Percentiles rank a stretch among this genome's conserved stretches.
Conservation (phyloP, 805 yeast species). For the Starmerella tilneyi region DNA sequence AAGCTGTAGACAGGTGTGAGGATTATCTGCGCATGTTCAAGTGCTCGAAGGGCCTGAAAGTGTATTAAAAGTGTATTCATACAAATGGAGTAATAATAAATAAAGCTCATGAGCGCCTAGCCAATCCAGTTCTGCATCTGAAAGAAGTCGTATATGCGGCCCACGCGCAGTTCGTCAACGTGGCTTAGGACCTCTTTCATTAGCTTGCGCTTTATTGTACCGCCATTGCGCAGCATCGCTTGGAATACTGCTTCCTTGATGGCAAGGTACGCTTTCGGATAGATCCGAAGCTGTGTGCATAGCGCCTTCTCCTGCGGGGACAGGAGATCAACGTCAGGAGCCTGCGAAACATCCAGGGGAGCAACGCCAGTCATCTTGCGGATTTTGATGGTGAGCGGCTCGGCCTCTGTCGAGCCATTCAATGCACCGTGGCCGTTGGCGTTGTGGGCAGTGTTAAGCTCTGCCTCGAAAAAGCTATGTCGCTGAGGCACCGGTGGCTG, state of each 20-base stretch:
- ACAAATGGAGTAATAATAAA: not conserved
- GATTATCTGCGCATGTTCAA: too few relatives aligned
- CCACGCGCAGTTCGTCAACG: conserved; percentile 77
- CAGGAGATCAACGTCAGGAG: conserved; percentile 71
- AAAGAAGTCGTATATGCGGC: conserved; percentile 84
- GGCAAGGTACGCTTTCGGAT: conserved; percentile 90
- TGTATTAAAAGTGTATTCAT: not conserved
- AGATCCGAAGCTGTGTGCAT: conserved; percentile 70
- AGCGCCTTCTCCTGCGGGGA: conserved; percentile 80
- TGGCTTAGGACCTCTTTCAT: conserved; percentile 68
- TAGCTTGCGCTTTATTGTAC: conserved; percentile 66
- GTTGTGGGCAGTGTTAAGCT: conserved; percentile 7
- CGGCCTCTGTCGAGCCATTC: conserved; percentile 16
- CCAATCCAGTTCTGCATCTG: conserved; percentile 78
- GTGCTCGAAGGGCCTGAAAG: not conserved
- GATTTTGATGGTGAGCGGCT: conserved; percentile 24
- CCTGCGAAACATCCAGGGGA: conserved; percentile 39
- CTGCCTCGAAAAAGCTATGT: conserved; percentile 21
- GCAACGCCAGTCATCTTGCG: conserved; percentile 28
- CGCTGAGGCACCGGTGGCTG: conserved; percentile 19
- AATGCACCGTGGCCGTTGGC: conserved; percentile 13
- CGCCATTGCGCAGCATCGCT: conserved; percentile 77
- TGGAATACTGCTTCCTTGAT: conserved; percentile 82
- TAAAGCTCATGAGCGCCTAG: not conserved
- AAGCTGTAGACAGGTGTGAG: conserved; percentile 13